Base-by-base conservation (phyloP, 495 filamentous ascomycete genomes). In the Xylaria venustula region DNA sequence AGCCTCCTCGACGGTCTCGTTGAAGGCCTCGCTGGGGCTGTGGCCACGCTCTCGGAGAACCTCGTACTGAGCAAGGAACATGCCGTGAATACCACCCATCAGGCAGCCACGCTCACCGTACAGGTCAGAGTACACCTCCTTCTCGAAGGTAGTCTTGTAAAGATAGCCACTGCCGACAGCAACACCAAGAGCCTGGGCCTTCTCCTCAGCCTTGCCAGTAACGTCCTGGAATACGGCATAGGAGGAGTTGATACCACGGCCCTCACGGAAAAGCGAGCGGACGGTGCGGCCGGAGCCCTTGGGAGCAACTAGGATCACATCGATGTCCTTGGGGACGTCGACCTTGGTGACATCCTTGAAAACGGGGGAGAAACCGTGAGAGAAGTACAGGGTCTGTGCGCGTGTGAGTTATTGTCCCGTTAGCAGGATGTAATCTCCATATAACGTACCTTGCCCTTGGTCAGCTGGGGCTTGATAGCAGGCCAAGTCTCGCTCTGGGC, bases 61-160 rank as follows among this genome's bases (percentile, higher is more conserved):
- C 85, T 98, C 95, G 84, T 98, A 98, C 85, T 98, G 94, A 61
- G 94, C 94, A 67, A 98, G 91, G 89, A 98, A 98, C 94, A 98
- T 98, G 79, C 94, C 94, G 85, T 98, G 95, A 80, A 98, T 98
- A 79, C 95, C 94, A 69, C 94, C 95, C 95, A 98, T 98, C 67
- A 98, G 83, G 85, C 95, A 98, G 74, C 95, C 94, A 81, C 94
- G 93, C 88, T 98, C 94, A 78, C 94, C 95, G 83, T 98, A 97
- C 63, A 98, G 85, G 79, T 98, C 95, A 51, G 92, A 97, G 89
- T 93, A 96, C 75, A 98, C 94, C 84, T 98, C 95, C 87, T 98
- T 98, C 86, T 98, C 88, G 74, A 98, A 98, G 73, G 94, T 98
- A 66, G 95, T 98, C 88, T 98, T 90, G 87, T 98, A 98, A 61